Percentiles rank a stretch among this genome's conserved stretches.
Conservation (phyloP, 306 rosid genomes). For the Sicyos edulis region DNA sequence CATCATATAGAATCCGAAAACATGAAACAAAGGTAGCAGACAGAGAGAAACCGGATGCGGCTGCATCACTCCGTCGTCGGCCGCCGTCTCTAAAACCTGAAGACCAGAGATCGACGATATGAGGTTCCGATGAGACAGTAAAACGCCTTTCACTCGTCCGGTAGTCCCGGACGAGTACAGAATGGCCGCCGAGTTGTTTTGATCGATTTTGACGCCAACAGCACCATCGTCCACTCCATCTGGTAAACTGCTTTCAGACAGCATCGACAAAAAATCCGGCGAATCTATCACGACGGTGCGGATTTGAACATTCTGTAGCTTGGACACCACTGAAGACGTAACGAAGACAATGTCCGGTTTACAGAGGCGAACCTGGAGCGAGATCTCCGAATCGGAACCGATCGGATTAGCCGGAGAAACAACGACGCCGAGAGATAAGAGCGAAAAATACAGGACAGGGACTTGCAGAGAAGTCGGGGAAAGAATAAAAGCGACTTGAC, state of each 20-base stretch:
- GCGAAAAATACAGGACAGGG: constrained; percentile 71
- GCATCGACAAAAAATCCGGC: constrained; percentile 53
- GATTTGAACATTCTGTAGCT: constrained; percentile 20
- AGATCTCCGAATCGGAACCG: constrained; percentile 50
- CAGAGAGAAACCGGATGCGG: constrained; percentile 37
- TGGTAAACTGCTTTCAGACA: constrained; percentile 5
- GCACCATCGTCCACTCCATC: background rate
- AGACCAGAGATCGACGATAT: constrained; percentile 43
- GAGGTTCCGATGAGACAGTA: constrained; percentile 53
- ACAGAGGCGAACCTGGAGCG: constrained; percentile 45
- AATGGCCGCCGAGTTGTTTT: constrained; percentile 61
- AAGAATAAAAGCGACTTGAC: constrained; percentile 73
- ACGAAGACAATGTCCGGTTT: constrained; percentile 61
- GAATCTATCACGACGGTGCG: constrained; percentile 46
- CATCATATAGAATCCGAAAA: constrained; percentile 64
- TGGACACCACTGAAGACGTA: constrained; percentile 29
- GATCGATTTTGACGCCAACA: constrained; percentile 24
- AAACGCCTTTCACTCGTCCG: constrained; percentile 72
- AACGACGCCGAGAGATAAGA: constrained; percentile 53
- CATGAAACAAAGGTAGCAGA: constrained; percentile 60
- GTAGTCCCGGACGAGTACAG: constrained; percentile 87
- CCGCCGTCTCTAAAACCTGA: constrained; percentile 4
- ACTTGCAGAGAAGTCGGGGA: constrained; percentile 51
- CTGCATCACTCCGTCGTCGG: background rate
- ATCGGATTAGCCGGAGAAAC: constrained; percentile 70